Evolutionary conservation across 345 rosid species (phyloP).

Genomic region (Aegle marmelos): DNA sequence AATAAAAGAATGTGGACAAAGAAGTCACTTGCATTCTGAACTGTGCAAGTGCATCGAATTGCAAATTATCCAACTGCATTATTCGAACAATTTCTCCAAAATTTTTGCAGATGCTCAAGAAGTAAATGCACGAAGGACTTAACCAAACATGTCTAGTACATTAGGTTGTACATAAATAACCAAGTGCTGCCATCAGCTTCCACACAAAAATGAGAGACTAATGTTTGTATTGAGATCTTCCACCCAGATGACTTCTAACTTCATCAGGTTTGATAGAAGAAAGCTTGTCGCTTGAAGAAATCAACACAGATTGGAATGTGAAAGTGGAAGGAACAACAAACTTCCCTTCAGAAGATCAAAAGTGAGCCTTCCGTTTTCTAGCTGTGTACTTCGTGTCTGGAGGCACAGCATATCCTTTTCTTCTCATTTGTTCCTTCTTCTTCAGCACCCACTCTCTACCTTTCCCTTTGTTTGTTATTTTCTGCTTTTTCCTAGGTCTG

Average conservation of each 20-base stretch:
- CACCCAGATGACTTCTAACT: background rate
- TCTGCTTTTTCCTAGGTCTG: slow-evolving; percentile 82
- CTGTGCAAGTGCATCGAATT: background rate
- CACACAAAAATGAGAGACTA: background rate
- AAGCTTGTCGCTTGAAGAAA: background rate
- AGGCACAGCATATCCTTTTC: slow-evolving; percentile 75
- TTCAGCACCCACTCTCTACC: slow-evolving; percentile 73
- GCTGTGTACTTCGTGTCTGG: slow-evolving; percentile 76
- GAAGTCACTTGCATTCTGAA: background rate
- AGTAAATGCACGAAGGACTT: background rate
- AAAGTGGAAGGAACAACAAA: background rate
- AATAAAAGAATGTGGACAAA: background rate
- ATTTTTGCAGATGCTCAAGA: background rate
- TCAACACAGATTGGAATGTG: background rate
- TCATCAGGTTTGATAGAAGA: background rate
- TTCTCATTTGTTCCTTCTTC: slow-evolving; percentile 88
- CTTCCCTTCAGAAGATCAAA: slow-evolving; percentile 32
- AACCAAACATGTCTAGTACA: background rate
- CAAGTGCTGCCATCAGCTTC: background rate
- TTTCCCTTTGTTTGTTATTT: slow-evolving; percentile 58
- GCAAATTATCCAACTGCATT: background rate
- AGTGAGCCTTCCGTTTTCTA: slow-evolving; percentile 72
- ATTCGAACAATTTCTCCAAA: background rate
- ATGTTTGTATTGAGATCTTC: background rate
- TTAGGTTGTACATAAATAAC: background rate